Evolutionary conservation across 768 basidiomycete species (phyloP), one percentile per base, ranked within the genome.

Genomic region (Lentinus brumalis): DNA sequence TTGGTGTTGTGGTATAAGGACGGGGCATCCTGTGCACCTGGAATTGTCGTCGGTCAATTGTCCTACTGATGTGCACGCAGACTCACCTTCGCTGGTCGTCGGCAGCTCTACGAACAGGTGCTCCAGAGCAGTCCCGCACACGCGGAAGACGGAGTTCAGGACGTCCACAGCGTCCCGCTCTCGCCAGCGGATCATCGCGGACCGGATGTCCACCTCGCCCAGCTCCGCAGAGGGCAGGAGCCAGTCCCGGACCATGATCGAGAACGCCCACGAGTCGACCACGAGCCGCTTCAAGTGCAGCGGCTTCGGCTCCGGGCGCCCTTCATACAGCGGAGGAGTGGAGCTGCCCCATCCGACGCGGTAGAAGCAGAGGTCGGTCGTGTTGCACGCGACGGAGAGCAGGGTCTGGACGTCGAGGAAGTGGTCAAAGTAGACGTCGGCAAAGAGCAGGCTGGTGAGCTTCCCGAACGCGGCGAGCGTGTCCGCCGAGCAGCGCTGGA

Each of bases 341-440:
- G 42, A 26, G 39, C 35, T 39, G 26, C 47, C 35, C 65, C 65
- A 66, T 18, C 50, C 57, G 5, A 66, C 61, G 46, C 62, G 59
- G 46, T 64, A 59, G 60, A 62, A 55, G 45, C 53, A 50, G 16
- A 67, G 52, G 30, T 55, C 53, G n/a, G 21, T 41, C 47, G 54
- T 8, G 26, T 56, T 52, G 38, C 29, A 30, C n/a, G 63, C 61
- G 2, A 60, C 63, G 38, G 58, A 55, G 18, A 67, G 61, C 12
- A 67, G 29, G 5, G 50, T 31, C 26, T 58, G 56, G 29, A 64
- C 38, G 44, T 67, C 58, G 38, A 41, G 29, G n/a, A 57, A 58
- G 31, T 46, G 55, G 42, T 59, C 63, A 49, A 67, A 65, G 40
- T 60, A 52, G 42, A 67, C 66, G 45, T 67, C 58, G 29, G 60